These are phyloP conservation scores for Ochetophila trinervis DNA, from an alignment of 306 rosid genomes.

Conservation along the genomic window DNA sequence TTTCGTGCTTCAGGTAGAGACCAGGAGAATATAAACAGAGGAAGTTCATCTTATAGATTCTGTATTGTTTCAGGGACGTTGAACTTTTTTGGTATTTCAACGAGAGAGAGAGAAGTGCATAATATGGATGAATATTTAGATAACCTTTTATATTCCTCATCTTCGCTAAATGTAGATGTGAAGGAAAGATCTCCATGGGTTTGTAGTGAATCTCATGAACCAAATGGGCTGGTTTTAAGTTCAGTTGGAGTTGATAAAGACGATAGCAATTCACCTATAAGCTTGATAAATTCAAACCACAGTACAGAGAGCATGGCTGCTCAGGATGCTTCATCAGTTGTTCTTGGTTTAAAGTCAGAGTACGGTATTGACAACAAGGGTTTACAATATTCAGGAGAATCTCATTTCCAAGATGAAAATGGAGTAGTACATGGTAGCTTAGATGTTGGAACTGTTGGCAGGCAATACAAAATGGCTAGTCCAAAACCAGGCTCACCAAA, in stretches of 20 bases:
- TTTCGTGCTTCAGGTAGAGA: constrained; percentile 8
- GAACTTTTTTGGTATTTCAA: too few species aligned
- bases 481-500: not conserved
- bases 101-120: too few species aligned
- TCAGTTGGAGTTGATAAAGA: constrained; percentile 17
- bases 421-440: constrained; percentile 1
- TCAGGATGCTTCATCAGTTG: constrained; percentile 24
- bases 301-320: constrained; percentile 25
- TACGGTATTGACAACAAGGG: not conserved
- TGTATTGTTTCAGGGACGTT: not conserved
- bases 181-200: constrained; percentile 9
- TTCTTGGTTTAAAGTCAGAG: constrained; percentile 20
- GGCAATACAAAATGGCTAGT: constrained; percentile 16
- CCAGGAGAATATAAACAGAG: constrained; percentile 2
- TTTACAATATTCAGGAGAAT: not conserved
- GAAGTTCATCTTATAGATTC: not conserved
- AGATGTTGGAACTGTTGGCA: not conserved
- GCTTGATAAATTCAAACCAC: constrained; percentile 17
- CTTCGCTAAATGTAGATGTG: constrained; percentile 22
- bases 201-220: constrained; percentile 3
- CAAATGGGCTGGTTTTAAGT: constrained; percentile 3
- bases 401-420: constrained; percentile 3
- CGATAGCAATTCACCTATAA: constrained; percentile 10
- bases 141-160: constrained; percentile 16
- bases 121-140: constrained; percentile 22